phyloP scores from a whole-genome alignment of 345 rosid genomes.

The Brassica rapa region DNA sequence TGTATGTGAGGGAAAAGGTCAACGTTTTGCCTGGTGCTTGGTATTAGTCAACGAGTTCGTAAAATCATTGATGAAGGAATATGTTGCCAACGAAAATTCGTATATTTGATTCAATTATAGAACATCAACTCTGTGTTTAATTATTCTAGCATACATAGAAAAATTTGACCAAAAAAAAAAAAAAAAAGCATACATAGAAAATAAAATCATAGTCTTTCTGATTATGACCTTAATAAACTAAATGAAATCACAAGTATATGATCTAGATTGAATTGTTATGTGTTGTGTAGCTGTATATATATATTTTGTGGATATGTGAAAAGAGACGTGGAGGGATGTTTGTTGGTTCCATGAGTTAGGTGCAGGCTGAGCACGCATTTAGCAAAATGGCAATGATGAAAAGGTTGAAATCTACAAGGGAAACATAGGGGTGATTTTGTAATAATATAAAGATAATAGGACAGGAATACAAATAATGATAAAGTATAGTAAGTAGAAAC shows the following conservation, averaged over 20 bases:
- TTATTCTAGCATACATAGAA: not conserved
- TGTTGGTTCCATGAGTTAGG: conserved; percentile 27
- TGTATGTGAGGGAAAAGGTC: conserved; percentile 11
- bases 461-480: conserved; percentile 3
- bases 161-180: too few species aligned
- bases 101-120: conserved; percentile 1
- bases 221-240: not conserved
- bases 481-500: not conserved
- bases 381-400: not conserved
- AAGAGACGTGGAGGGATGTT: conserved; percentile 41
- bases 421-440: not conserved
- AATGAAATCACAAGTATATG: not conserved
- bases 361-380: not conserved
- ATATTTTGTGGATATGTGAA: conserved; percentile 13
- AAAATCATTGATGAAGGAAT: conserved; percentile 20
- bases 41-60: conserved; percentile 32
- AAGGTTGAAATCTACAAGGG: not conserved
- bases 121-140: conserved; percentile 26
- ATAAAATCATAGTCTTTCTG: not conserved
- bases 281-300: not conserved
- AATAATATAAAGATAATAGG: not conserved
- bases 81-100: conserved; percentile 29
- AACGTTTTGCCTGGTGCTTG: conserved; percentile 30
- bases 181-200: not conserved
- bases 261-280: not conserved